Percentiles rank a stretch among this genome's conserved stretches.
Evolutionary conservation across 768 basidiomycete species (phyloP).

Genomic region (Cystofilobasidium bisporidii): DNA sequence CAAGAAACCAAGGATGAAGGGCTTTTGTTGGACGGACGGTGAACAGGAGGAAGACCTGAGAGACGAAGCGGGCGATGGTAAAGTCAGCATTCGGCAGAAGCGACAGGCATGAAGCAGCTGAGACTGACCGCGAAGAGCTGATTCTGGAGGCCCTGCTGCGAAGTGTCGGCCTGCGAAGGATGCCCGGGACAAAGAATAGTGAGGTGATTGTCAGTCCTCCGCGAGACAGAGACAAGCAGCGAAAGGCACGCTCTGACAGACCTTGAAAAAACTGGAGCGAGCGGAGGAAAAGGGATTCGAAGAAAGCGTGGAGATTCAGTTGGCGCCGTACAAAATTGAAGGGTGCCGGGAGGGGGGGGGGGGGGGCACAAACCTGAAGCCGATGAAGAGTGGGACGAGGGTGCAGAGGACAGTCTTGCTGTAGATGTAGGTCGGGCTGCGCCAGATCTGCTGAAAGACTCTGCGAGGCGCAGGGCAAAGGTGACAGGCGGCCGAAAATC

Average conservation of each 20-base stretch:
- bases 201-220: no score
- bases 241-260: no score
- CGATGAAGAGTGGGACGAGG: conserved; percentile 2
- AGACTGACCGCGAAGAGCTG: conserved; percentile 10
- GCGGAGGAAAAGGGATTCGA: no score
- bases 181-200: no score
- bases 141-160: conserved; percentile 12
- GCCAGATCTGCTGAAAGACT: conserved; percentile 2
- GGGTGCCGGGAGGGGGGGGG: no score
- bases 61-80: not conserved
- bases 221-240: no score
- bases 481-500: not conserved
- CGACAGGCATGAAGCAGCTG: no score
- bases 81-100: no score
- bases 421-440: conserved; percentile 11
- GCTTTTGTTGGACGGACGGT: not conserved
- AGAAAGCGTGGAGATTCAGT: no score
- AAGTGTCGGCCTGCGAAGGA: conserved; percentile 3
- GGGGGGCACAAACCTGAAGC: conserved; percentile 20
- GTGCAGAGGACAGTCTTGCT: not conserved
- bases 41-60: not conserved
- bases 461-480: not conserved
- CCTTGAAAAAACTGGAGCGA: no score
- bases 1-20: not conserved
- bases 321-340: no score